These are phyloP conservation scores for Ramalina intermedia DNA, from an alignment of 495 filamentous ascomycete genomes.

Conservation along the genomic window DNA sequence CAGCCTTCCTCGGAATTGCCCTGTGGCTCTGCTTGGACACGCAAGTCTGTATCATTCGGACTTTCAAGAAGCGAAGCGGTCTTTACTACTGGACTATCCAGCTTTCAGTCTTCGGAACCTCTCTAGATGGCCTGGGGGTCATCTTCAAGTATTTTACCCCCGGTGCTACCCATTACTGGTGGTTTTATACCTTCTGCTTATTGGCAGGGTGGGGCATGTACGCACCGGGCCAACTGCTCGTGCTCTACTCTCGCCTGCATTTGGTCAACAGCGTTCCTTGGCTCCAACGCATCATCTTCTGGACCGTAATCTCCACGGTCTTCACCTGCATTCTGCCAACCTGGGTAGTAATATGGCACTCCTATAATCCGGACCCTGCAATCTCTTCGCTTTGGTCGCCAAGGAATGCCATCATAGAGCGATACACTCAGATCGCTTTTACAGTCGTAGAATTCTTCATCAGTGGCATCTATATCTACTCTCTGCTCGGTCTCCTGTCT, in stretches of 20 bases:
- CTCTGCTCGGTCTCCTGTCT: slow-evolving; percentile 18
- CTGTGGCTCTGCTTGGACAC: slow-evolving; percentile 28
- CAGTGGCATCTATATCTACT: slow-evolving; percentile 33
- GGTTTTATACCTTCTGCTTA: slow-evolving; percentile 17
- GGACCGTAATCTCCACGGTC: slow-evolving; percentile 22
- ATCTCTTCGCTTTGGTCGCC: slow-evolving; percentile 18
- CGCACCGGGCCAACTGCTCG: slow-evolving; percentile 28
- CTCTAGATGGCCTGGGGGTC: slow-evolving; percentile 15
- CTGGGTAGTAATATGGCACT: slow-evolving; percentile 40
- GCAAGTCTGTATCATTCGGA: slow-evolving; percentile 24
- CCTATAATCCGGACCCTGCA: slow-evolving; percentile 14
- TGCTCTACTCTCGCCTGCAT: slow-evolving; percentile 29
- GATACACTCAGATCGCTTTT: slow-evolving; percentile 27
- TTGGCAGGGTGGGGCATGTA: slow-evolving; percentile 23
- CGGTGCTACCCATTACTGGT: slow-evolving; percentile 17
- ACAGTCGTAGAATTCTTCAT: slow-evolving; percentile 33
- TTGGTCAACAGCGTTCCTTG: slow-evolving; percentile 17
- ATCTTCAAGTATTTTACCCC: slow-evolving; percentile 23
- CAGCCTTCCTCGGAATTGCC: slow-evolving; percentile 21
- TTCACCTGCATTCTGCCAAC: slow-evolving; percentile 23
- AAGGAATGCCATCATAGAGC: slow-evolving; percentile 18
- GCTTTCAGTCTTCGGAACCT: slow-evolving; percentile 17
- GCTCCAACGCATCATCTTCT: slow-evolving; percentile 18
- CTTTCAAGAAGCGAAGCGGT: slow-evolving; percentile 25
- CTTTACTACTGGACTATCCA: slow-evolving; percentile 34